Evolutionary conservation across 1,139 yeast species (phyloP).

Genomic region (Debaryomycetaceae sp.): DNA sequence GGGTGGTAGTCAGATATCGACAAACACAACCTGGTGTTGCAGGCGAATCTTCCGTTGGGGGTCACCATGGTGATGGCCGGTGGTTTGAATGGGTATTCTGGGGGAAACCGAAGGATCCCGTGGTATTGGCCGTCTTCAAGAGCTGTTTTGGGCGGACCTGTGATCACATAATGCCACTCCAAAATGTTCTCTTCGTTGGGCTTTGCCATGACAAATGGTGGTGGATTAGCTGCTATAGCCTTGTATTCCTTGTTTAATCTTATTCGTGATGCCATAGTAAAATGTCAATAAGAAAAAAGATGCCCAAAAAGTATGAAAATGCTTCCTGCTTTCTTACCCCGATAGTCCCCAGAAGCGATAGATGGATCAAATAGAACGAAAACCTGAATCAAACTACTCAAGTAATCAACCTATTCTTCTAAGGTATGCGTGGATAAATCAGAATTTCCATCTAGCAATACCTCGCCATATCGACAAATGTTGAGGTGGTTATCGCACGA

Average conservation of each 20-base stretch:
- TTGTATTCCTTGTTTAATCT: conserved; percentile 77
- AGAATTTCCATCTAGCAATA: background rate
- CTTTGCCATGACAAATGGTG: conserved; percentile 77
- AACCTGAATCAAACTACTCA: background rate
- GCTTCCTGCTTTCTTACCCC: too few relatives aligned
- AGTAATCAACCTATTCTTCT: background rate
- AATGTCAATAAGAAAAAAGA: background rate
- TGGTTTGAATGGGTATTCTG: conserved; percentile 89
- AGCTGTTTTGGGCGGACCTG: conserved; percentile 87
- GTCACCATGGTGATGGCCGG: conserved; percentile 89
- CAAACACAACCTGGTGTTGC: conserved; percentile 76
- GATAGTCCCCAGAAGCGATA: too few relatives aligned
- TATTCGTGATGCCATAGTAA: conserved; percentile 47
- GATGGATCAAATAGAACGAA: background rate
- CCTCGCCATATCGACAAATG: background rate
- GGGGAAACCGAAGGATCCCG: conserved; percentile 79
- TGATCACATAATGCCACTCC: conserved; percentile 73
- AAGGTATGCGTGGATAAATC: background rate
- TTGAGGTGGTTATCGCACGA: background rate
- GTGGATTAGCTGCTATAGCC: conserved; percentile 67
- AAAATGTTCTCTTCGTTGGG: conserved; percentile 78
- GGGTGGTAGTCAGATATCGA: conserved; percentile 94
- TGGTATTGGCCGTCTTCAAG: conserved; percentile 86
- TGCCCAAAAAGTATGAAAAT: background rate
- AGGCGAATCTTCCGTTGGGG: conserved; percentile 78